Percentiles rank a stretch among this genome's conserved stretches.
phyloP scores from a whole-genome alignment of 805 yeast genomes.

The Grigorovia jiainica region DNA sequence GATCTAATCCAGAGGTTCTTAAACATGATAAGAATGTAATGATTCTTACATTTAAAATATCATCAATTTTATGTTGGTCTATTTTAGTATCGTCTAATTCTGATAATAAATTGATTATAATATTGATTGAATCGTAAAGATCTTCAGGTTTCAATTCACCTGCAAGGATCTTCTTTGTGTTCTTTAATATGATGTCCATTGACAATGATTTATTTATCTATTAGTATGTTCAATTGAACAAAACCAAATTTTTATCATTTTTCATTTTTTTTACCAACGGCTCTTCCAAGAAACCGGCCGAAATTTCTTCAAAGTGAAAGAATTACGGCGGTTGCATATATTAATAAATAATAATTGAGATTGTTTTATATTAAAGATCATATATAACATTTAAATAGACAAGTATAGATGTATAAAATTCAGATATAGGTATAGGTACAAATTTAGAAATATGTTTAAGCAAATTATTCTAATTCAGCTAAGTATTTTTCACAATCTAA shows the following conservation, averaged over 20 bases:
- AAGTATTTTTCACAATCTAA: conserved; percentile 83
- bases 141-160: conserved; percentile 57
- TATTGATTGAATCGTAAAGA: conserved; percentile 49
- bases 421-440: too few species aligned
- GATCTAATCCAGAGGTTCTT: conserved; percentile 66
- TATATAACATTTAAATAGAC: too few species aligned
- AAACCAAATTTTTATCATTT: too few species aligned
- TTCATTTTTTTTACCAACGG: too few species aligned
- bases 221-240: too few species aligned
- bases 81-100: conserved; percentile 34
- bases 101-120: conserved; percentile 45
- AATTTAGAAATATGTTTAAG: too few species aligned
- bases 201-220: neutral
- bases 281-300: too few species aligned
- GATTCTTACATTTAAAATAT: conserved; percentile 42
- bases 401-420: too few species aligned
- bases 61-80: neutral
- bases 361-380: too few species aligned
- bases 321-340: too few species aligned
- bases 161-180: conserved; percentile 60
- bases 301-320: too few species aligned
- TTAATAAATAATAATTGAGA: too few species aligned
- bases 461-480: conserved; percentile 39
- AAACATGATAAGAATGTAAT: conserved; percentile 75
- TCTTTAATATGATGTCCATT: conserved; percentile 16